These are phyloP conservation scores for Bryoerythrophyllum caledonicum DNA, from an alignment of 225 moss, liverwort and hornwort species.

Conservation along the genomic window DNA sequence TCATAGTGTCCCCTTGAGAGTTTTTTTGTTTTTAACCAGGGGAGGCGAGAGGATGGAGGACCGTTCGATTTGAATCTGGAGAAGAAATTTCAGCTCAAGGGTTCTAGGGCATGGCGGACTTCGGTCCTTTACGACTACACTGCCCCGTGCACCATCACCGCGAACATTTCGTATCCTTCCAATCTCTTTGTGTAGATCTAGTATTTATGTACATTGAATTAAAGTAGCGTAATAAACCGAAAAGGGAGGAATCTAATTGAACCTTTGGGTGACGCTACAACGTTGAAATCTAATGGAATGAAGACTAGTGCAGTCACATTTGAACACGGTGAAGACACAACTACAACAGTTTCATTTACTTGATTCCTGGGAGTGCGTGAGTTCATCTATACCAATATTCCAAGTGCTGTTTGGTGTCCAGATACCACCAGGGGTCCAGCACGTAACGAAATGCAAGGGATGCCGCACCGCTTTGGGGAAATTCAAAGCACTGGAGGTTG, in stretches of 20 bases:
- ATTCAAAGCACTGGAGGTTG: background rate
- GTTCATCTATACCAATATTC: no score
- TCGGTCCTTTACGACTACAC: background rate
- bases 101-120: background rate
- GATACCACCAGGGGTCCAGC: background rate
- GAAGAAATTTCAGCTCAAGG: background rate
- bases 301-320: background rate
- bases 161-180: background rate
- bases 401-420: background rate
- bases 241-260: no score
- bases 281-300: background rate
- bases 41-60: slow-evolving; percentile 1
- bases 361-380: no score
- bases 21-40: background rate
- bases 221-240: no score
- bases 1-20: no score
- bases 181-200: no score
- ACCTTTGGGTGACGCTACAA: background rate
- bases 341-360: no score
- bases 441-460: background rate
- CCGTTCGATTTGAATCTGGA: background rate
- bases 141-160: background rate
- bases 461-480: background rate
- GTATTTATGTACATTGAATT: no score
- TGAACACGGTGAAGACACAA: background rate